Evolutionary conservation across 345 rosid genomes (phyloP).

Genomic region (Corymbia maculata): DNA sequence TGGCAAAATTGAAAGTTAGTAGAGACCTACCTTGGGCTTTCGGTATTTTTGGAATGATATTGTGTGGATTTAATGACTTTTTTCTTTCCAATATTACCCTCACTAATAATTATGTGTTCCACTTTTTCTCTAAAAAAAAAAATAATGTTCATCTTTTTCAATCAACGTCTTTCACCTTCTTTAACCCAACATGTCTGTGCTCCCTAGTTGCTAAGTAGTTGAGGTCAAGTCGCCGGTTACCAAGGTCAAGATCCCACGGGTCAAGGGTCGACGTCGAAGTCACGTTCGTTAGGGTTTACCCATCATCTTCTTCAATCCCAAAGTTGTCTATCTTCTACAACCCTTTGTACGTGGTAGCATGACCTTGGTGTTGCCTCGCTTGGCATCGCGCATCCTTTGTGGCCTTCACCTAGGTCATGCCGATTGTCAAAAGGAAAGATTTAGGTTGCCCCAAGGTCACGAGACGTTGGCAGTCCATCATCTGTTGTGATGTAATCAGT

Average conservation of each 20-base stretch:
- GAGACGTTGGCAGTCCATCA: background rate
- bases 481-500: background rate
- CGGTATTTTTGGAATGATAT: background rate
- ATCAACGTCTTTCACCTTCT: background rate
- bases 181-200: background rate
- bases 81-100: background rate
- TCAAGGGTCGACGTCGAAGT: background rate
- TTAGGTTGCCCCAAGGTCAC: background rate
- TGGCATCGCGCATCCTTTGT: background rate
- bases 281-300: background rate
- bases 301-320: background rate
- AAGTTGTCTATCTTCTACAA: background rate
- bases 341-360: no score
- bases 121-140: background rate
- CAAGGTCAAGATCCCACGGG: background rate
- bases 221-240: background rate
- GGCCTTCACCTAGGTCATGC: background rate
- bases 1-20: background rate
- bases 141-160: background rate
- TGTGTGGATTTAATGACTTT: background rate
- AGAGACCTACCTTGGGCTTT: background rate
- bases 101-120: background rate
- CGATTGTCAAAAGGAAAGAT: rapidly evolving
- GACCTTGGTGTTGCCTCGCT: background rate
- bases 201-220: background rate